Evolutionary conservation across 2,329 filamentous ascomycete species (phyloP).

Genomic region (Trichoderma breve): DNA sequence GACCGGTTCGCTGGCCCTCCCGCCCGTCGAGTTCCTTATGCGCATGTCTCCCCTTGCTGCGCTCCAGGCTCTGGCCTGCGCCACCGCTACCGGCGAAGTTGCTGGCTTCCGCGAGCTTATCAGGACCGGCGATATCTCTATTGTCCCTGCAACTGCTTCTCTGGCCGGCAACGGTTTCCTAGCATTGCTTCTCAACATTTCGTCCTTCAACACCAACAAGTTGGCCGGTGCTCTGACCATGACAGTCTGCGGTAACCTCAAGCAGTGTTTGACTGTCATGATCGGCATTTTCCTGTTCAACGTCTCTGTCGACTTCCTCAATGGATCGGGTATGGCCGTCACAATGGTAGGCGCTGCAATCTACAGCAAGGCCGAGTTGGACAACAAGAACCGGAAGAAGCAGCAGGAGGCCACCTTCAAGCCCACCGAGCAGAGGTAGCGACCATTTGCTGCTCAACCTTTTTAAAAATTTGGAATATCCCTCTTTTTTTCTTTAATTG

Average conservation of each 20-base stretch:
- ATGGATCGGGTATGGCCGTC: conserved; percentile 55
- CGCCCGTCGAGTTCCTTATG: conserved; percentile 59
- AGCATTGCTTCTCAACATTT: conserved; percentile 55
- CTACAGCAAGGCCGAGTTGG: conserved; percentile 57
- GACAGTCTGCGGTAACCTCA: conserved; percentile 59
- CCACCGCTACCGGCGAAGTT: conserved; percentile 53
- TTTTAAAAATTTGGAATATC: conserved; percentile 20
- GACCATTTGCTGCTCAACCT: background rate
- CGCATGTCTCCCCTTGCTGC: conserved; percentile 62
- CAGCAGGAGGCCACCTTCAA: conserved; percentile 35
- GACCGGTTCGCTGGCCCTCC: conserved; percentile 57
- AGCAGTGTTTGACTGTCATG: conserved; percentile 56
- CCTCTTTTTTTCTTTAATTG: conserved; percentile 8
- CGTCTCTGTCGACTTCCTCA: conserved; percentile 49
- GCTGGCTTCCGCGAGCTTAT: conserved; percentile 39
- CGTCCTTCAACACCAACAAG: conserved; percentile 58
- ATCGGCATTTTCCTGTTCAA: conserved; percentile 54
- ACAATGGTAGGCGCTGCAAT: conserved; percentile 55
- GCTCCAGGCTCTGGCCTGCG: conserved; percentile 53
- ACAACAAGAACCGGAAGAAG: conserved; percentile 47
- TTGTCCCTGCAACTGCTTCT: conserved; percentile 39
- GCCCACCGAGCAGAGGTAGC: conserved; percentile 36
- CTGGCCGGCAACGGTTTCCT: conserved; percentile 52
- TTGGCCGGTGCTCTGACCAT: conserved; percentile 57
- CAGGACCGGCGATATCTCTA: conserved; percentile 35